These are phyloP conservation scores for Erodium maritimum DNA, from an alignment of 345 rosid genomes.

Conservation along the genomic window DNA sequence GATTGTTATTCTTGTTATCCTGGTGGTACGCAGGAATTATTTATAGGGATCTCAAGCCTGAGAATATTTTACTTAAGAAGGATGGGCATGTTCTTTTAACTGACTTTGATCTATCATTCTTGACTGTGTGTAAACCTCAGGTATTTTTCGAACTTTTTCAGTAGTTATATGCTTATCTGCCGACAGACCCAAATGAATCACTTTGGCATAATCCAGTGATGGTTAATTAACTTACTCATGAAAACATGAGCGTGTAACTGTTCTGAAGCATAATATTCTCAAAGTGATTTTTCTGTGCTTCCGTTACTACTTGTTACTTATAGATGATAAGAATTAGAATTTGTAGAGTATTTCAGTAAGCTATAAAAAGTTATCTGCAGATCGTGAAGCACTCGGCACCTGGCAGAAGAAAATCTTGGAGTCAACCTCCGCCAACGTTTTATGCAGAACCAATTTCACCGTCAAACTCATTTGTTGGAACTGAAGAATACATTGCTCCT, in stretches of 20 bases:
- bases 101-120: slow-evolving; percentile 87
- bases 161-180: not conserved
- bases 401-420: slow-evolving; percentile 60
- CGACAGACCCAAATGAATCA: not conserved
- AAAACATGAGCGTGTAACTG: no score
- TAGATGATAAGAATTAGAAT: no score
- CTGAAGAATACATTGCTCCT: slow-evolving; percentile 96
- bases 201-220: not conserved
- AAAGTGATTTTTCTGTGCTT: not conserved
- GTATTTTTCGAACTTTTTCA: slow-evolving; percentile 25
- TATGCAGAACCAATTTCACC: slow-evolving; percentile 72
- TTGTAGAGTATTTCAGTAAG: no score
- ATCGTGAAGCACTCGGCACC: slow-evolving; percentile 42
- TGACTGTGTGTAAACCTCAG: slow-evolving; percentile 64
- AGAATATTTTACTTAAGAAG: slow-evolving; percentile 73
- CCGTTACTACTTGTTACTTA: no score
- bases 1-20: not conserved
- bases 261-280: not conserved
- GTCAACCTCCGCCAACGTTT: slow-evolving; percentile 56
- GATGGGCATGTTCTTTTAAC: slow-evolving; percentile 77
- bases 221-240: no score
- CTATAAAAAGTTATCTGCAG: slow-evolving; percentile 24
- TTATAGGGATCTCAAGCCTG: slow-evolving; percentile 93
- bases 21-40: slow-evolving; percentile 47
- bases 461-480: slow-evolving; percentile 94